phyloP scores from a whole-genome alignment of 225 moss, liverwort and hornwort genomes.

The Bryoerythrophyllum caledonicum region DNA sequence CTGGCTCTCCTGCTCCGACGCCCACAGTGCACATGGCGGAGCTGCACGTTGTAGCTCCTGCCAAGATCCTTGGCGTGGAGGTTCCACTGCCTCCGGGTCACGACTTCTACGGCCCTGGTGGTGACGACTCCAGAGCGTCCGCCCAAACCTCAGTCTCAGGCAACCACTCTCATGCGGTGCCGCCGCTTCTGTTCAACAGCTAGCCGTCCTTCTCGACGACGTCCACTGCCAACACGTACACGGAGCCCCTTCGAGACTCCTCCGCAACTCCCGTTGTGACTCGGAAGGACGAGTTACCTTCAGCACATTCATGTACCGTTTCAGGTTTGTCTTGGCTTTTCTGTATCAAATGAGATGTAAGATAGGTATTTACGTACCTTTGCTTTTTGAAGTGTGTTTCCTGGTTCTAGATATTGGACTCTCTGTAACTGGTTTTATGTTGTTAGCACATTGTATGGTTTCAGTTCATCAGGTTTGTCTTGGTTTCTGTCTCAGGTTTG shows the following conservation, averaged over 20 bases:
- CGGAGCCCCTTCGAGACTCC: constrained; percentile 28
- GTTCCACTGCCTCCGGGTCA: constrained; percentile 35
- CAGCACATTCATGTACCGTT: constrained; percentile 22
- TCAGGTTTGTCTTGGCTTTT: constrained; percentile 29
- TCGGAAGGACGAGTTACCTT: not conserved
- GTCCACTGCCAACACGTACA: constrained; percentile 33
- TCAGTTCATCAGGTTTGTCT: constrained; percentile 28
- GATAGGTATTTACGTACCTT: constrained; percentile 17
- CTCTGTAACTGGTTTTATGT: constrained; percentile 6
- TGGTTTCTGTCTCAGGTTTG: constrained; percentile 21
- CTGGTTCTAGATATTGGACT: constrained; percentile 5
- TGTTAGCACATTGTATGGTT: constrained; percentile 24
- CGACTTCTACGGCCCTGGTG: constrained; percentile 31
- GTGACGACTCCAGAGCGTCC: not conserved
- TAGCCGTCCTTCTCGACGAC: constrained; percentile 36
- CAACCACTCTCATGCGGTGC: constrained; percentile 24
- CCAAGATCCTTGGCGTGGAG: constrained; percentile 41
- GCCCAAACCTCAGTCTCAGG: constrained; percentile 19
- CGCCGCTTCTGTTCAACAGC: constrained; percentile 32
- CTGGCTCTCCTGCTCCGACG: constrained; percentile 31
- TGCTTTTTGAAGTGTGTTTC: constrained; percentile 20
- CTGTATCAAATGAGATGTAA: constrained; percentile 29
- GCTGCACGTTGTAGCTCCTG: constrained; percentile 31
- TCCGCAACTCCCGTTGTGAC: constrained; percentile 27
- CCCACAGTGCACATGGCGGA: constrained; percentile 30